Conservation (phyloP, 768 basidiomycete species). For the Russula earlei region DNA sequence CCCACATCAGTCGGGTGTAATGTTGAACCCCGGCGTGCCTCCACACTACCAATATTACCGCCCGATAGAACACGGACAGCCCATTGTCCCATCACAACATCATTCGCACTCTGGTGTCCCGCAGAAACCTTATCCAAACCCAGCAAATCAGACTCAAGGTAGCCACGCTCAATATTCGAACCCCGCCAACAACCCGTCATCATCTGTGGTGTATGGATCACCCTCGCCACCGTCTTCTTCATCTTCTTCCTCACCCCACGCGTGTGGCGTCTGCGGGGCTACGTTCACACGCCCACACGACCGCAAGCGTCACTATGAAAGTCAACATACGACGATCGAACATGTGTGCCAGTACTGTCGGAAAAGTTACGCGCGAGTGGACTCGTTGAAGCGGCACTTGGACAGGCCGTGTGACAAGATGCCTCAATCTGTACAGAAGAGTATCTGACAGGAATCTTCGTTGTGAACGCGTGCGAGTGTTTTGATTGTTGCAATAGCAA, state of each 20-base stretch:
- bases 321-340: constrained; percentile 55
- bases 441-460: not conserved
- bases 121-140: constrained; percentile 12
- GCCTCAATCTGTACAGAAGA: constrained; percentile 13
- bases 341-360: constrained; percentile 66
- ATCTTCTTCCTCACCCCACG: constrained; percentile 50
- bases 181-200: constrained; percentile 12
- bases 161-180: constrained; percentile 15
- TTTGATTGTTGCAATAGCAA: constrained; percentile 11
- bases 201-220: constrained; percentile 21
- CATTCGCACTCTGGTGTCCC: not conserved
- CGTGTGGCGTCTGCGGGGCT: constrained; percentile 67
- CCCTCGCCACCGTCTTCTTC: constrained; percentile 23
- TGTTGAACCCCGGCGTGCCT: constrained; percentile 17
- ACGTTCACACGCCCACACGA: constrained; percentile 77
- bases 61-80: constrained; percentile 15
- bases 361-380: constrained; percentile 70
- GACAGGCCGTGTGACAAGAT: constrained; percentile 71
- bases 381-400: constrained; percentile 73
- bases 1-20: not conserved
- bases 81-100: constrained; percentile 17
- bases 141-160: constrained; percentile 8
- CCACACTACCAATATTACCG: constrained; percentile 17
- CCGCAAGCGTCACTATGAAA: constrained; percentile 73
- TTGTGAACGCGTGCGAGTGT: not conserved